phyloP scores from a whole-genome alignment of 1,139 yeast genomes.

The Blastobotrys elegans region DNA sequence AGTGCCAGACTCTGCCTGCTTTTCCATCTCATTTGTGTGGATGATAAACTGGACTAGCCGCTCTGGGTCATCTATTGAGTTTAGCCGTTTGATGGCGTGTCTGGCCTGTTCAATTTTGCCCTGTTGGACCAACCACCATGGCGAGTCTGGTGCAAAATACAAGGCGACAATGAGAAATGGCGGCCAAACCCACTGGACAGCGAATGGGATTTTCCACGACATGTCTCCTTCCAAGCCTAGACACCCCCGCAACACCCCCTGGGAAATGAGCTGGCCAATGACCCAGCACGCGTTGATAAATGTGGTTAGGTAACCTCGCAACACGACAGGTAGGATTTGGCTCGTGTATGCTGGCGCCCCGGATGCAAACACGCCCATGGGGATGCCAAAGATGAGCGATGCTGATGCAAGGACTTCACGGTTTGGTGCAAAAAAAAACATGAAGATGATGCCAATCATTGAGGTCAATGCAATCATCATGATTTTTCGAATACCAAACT shows the following conservation, averaged over 20 bases:
- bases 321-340: conserved; percentile 43
- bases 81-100: background rate
- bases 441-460: conserved; percentile 35
- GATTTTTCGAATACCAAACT: conserved; percentile 45
- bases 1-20: conserved; percentile 30
- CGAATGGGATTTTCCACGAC: conserved; percentile 45
- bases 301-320: conserved; percentile 34
- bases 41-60: background rate
- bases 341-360: conserved; percentile 43
- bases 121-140: conserved; percentile 48
- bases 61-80: conserved; percentile 35
- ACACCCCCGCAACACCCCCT: conserved; percentile 9
- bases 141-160: conserved; percentile 52
- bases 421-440: conserved; percentile 40
- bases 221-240: conserved; percentile 11
- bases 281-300: conserved; percentile 41
- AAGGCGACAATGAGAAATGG: conserved; percentile 47
- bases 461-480: conserved; percentile 31
- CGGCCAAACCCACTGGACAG: conserved; percentile 60
- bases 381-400: conserved; percentile 41
- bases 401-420: conserved; percentile 39
- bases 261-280: conserved; percentile 38
- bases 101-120: conserved; percentile 32
- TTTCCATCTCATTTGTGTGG: conserved; percentile 43
- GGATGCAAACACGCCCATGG: conserved; percentile 45